Evolutionary conservation across 495 filamentous ascomycete species (phyloP), one percentile per base, ranked within the genome.

Genomic region (Penicillium argentinense): DNA sequence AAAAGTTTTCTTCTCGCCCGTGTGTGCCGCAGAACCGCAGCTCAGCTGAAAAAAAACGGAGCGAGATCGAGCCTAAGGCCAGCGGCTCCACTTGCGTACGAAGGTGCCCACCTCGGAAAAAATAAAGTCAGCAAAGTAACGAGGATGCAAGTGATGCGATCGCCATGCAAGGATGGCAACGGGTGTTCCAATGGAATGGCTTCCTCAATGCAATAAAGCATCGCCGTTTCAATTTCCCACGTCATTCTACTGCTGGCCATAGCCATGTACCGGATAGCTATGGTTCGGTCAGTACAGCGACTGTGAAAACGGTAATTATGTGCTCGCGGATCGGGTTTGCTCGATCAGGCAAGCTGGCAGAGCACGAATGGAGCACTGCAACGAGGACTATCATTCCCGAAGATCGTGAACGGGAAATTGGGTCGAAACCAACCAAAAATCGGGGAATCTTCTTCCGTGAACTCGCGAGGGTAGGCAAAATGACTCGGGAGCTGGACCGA

Each of bases 11-110:
- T 17, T 38, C 25, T 50, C 47, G 26, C 54, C 58, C 58, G 58
- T 57, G 49, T 56, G 42, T 42, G 48, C 40, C 37, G 7, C 33
- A 36, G 47, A 45, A 39, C 38, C 22, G 38, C 25, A 47, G 18
- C 32, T 16, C 39, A 59, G 53, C 52, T 56, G 54, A 53, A 62
- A 18, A 53, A 54, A 53, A 49, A 47, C 29, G 39, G 51, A 59
- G 49, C 39, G 45, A 62, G 64, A 70, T 67, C 64, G 64, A 60
- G 60, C 58, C 66, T 59, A 61, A 65, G 55, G 54, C 45, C 33
- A 39, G 21, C 38, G 16, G 40, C 57, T 56, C 51, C 57, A 55
- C 54, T 46, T 60, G 60, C 65, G 60, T 51, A 17, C 40, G 26
- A n/a, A n/a, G n/a, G n/a, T n/a, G n/a, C n/a, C n/a, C n/a, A n/a